These are phyloP conservation scores for Colletotrichum simmondsii DNA, from an alignment of 2,329 filamentous ascomycete genomes.

Conservation along the genomic window DNA sequence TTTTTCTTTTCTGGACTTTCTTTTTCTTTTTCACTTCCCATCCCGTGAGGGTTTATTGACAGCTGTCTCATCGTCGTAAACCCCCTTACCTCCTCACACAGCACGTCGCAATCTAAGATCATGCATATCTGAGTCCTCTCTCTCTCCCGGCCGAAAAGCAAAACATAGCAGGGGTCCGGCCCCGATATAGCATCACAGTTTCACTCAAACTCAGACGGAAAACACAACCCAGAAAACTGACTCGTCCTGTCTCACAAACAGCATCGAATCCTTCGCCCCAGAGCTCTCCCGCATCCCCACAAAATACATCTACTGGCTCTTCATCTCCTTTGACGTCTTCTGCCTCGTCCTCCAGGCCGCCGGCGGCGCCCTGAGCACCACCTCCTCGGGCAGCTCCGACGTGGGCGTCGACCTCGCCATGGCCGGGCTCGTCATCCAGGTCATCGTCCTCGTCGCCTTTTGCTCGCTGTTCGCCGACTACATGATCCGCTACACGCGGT, in stretches of 20 bases:
- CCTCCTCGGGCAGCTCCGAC: constrained; percentile 56
- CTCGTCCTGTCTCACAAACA: constrained; percentile 27
- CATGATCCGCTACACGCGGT: constrained; percentile 49
- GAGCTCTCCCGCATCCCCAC: constrained; percentile 54
- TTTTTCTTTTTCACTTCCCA: background rate
- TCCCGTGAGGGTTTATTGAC: background rate
- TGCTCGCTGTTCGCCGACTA: constrained; percentile 59
- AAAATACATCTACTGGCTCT: constrained; percentile 54
- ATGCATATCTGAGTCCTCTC: background rate
- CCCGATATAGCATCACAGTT: background rate
- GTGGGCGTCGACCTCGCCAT: constrained; percentile 51
- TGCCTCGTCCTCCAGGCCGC: constrained; percentile 66
- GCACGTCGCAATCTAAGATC: background rate
- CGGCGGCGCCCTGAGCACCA: constrained; percentile 62
- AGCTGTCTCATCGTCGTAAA: background rate
- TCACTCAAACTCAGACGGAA: background rate
- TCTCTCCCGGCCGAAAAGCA: background rate
- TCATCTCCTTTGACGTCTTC: constrained; percentile 64
- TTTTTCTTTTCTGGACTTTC: background rate
- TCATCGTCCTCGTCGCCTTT: constrained; percentile 65
- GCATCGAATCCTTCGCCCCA: constrained; percentile 51
- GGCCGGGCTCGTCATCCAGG: constrained; percentile 68
- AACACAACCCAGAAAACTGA: background rate
- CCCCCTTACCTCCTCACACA: too few species aligned
- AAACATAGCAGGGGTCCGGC: too few species aligned